Percentiles rank a stretch among this genome's conserved stretches.
Evolutionary conservation across 257 asterid species (phyloP).

Genomic region (Solanum bukasovii): DNA sequence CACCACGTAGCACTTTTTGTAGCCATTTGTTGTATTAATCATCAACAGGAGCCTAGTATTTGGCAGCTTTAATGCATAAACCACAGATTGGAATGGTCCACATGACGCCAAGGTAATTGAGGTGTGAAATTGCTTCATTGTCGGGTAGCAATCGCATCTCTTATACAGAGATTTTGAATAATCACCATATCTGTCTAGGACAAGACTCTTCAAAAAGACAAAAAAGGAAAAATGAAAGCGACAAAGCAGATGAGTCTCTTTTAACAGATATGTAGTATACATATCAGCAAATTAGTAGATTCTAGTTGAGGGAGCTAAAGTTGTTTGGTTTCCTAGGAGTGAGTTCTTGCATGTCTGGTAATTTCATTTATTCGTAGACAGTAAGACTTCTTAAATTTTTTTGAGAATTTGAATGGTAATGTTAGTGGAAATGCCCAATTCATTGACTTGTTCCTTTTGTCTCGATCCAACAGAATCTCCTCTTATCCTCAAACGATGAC

Average conservation of each 20-base stretch:
- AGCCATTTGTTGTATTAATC: neutral
- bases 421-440: neutral
- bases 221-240: neutral
- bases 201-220: neutral
- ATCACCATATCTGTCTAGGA: neutral
- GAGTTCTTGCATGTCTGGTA: neutral
- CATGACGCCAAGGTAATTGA: neutral
- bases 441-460: neutral
- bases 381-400: neutral
- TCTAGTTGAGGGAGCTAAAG: neutral
- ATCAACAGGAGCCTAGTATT: neutral
- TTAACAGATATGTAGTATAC: neutral
- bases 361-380: neutral
- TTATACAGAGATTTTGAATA: neutral
- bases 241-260: neutral
- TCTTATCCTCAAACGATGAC: conserved; percentile 33
- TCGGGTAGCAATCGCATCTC: neutral
- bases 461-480: conserved; percentile 30
- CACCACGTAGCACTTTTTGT: neutral
- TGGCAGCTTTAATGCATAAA: neutral
- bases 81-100: neutral
- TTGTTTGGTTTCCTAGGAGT: neutral
- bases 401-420: neutral
- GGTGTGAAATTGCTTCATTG: neutral
- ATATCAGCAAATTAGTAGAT: neutral